Evolutionary conservation across 257 asterid genomes (phyloP).

Genomic region (Echium plantagineum): DNA sequence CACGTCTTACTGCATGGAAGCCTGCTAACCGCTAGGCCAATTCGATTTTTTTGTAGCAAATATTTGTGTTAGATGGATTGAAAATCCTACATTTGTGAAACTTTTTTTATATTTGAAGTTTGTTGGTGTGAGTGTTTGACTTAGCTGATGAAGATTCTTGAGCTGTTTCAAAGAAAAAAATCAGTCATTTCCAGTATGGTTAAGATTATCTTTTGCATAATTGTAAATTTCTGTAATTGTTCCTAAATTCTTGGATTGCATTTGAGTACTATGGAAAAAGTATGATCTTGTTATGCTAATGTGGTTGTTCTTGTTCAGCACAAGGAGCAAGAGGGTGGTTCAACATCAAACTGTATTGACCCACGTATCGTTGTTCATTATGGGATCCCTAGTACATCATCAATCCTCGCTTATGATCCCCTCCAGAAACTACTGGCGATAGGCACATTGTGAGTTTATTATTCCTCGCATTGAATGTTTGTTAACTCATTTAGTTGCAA

Average conservation of each 20-base stretch:
- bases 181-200: no score
- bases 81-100: no score
- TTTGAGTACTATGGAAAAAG: neutral
- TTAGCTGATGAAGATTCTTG: no score
- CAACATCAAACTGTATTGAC: conserved; percentile 27
- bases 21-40: no score
- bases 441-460: conserved; percentile 66
- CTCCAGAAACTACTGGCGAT: conserved; percentile 79
- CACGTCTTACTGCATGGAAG: no score
- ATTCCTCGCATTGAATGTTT: conserved; percentile 3
- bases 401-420: conserved; percentile 72
- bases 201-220: neutral
- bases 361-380: conserved; percentile 66
- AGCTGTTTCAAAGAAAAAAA: no score
- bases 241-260: neutral
- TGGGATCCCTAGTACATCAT: conserved; percentile 92
- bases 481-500: neutral
- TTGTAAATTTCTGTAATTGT: neutral
- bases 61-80: no score
- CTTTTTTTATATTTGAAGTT: no score
- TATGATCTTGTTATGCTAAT: conserved; percentile 6
- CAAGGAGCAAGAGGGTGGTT: conserved; percentile 23
- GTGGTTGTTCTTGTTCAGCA: conserved; percentile 22
- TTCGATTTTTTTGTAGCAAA: no score
- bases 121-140: no score